Percentiles rank a stretch among this genome's conserved stretches.
Evolutionary conservation across 129 eudicot genomes (phyloP).

Genomic region (Ambrosia artemisiifolia): DNA sequence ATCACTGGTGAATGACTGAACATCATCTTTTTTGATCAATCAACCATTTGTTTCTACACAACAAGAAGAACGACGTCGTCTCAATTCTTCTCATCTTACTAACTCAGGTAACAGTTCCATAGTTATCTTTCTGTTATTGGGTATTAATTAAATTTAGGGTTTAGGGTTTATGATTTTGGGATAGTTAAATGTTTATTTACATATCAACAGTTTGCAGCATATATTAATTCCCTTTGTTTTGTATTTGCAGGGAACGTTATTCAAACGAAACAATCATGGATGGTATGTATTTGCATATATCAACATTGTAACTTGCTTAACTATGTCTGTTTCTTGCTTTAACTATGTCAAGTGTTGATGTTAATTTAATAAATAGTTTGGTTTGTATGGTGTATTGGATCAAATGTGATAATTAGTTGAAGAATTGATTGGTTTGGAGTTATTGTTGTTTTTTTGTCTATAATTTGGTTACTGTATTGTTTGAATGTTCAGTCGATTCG

Average conservation of each 20-base stretch:
- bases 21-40: too few species aligned
- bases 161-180: constrained; percentile 17
- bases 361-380: neutral
- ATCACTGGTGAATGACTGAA: too few species aligned
- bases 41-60: too few species aligned
- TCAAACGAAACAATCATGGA: constrained; percentile 27
- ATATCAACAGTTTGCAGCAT: neutral
- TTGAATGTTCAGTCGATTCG: constrained; percentile 62
- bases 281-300: constrained; percentile 16
- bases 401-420: neutral
- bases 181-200: neutral
- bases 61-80: too few species aligned
- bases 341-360: neutral
- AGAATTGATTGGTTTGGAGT: neutral
- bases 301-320: neutral
- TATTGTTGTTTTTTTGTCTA: neutral
- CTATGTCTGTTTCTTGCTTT: neutral
- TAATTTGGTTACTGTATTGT: neutral
- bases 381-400: constrained; percentile 2
- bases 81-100: too few species aligned
- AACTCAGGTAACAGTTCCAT: neutral
- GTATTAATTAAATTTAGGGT: neutral
- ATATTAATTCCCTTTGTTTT: constrained; percentile 3
- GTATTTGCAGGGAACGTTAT: constrained; percentile 23
- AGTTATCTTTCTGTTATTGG: neutral